Evolutionary conservation across 2,329 filamentous ascomycete genomes (phyloP).

Genomic region (Tolypocladium ophioglossoides): DNA sequence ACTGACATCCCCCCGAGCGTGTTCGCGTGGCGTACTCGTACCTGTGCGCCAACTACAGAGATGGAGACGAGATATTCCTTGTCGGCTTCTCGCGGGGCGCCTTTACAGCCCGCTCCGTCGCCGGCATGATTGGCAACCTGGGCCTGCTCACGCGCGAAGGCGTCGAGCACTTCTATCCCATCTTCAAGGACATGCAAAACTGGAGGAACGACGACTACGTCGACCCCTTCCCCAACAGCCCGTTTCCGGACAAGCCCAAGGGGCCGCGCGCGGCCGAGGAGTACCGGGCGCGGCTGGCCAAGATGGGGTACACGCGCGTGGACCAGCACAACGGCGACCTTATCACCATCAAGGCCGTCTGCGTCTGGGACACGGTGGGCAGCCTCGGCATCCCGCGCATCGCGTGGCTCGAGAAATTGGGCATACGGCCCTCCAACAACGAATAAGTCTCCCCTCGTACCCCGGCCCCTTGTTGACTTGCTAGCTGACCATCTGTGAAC

Average conservation of each 20-base stretch:
- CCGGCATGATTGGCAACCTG: slow-evolving; percentile 39
- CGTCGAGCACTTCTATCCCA: slow-evolving; percentile 42
- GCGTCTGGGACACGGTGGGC: slow-evolving; percentile 37
- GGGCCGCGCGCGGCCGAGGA: slow-evolving; percentile 27
- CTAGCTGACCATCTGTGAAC: slow-evolving; percentile 23
- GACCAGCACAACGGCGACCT: slow-evolving; percentile 26
- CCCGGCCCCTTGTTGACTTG: not conserved
- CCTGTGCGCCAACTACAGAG: slow-evolving; percentile 49
- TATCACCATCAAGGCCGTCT: slow-evolving; percentile 34
- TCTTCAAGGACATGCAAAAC: slow-evolving; percentile 47
- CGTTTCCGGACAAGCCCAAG: slow-evolving; percentile 38
- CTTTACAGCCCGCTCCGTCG: slow-evolving; percentile 46
- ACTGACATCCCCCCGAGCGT: slow-evolving; percentile 20
- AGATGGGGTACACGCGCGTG: slow-evolving; percentile 32
- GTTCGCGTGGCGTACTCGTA: slow-evolving; percentile 54
- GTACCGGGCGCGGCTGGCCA: slow-evolving; percentile 34
- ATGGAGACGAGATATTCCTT: slow-evolving; percentile 45
- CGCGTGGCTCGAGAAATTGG: slow-evolving; percentile 32
- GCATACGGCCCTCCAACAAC: slow-evolving; percentile 31
- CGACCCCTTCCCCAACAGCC: slow-evolving; percentile 34
- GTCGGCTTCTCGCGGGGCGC: slow-evolving; percentile 49
- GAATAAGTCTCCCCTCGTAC: slow-evolving; percentile 28
- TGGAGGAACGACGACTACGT: slow-evolving; percentile 34
- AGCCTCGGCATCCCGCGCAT: slow-evolving; percentile 35
- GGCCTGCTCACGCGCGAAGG: slow-evolving; percentile 42